A percentile compares a stretch with the other conserved stretches of the same genome.
These are phyloP conservation scores for Spergularia azorica DNA, from an alignment of 179 eudicot species.

Conservation along the genomic window DNA sequence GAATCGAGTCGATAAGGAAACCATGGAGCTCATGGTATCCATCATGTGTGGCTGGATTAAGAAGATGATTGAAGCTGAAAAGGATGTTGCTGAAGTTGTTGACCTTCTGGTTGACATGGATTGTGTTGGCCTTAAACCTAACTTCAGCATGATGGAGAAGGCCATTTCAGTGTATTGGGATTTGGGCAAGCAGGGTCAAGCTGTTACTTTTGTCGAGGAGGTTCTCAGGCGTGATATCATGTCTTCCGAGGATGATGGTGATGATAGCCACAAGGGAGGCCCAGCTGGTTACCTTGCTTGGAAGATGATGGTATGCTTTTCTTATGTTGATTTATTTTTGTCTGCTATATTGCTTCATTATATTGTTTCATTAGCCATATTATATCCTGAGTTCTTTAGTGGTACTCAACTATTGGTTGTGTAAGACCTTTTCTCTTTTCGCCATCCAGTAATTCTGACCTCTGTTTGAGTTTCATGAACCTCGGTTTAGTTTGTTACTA, in stretches of 20 bases:
- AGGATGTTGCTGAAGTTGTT: slow-evolving; percentile 62
- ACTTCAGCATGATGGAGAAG: slow-evolving; percentile 90
- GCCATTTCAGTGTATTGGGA: slow-evolving; percentile 88
- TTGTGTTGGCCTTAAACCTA: slow-evolving; percentile 85
- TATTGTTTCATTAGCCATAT: neutral
- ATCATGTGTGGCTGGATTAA: slow-evolving; percentile 89
- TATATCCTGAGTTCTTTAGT: too few species aligned
- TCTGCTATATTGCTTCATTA: neutral
- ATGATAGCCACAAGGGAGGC: slow-evolving; percentile 60
- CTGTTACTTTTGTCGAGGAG: slow-evolving; percentile 66
- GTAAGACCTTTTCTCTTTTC: too few species aligned
- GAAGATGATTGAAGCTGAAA: slow-evolving; percentile 65
- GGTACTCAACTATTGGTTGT: too few species aligned
- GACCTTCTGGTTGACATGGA: slow-evolving; percentile 91
- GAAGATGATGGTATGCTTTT: slow-evolving; percentile 60
- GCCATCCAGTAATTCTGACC: too few species aligned
- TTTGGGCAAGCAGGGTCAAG: slow-evolving; percentile 53
- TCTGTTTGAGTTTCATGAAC: too few species aligned
- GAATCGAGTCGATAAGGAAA: slow-evolving; percentile 88
- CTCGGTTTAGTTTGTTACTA: too few species aligned
- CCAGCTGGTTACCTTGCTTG: slow-evolving; percentile 91
- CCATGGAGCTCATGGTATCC: slow-evolving; percentile 94
- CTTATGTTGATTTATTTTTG: neutral
- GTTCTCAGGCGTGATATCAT: slow-evolving; percentile 59
- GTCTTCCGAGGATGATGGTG: slow-evolving; percentile 38